Conservation (phyloP, 2,329 filamentous ascomycete genomes). For the Pestalotiopsis sp. region DNA sequence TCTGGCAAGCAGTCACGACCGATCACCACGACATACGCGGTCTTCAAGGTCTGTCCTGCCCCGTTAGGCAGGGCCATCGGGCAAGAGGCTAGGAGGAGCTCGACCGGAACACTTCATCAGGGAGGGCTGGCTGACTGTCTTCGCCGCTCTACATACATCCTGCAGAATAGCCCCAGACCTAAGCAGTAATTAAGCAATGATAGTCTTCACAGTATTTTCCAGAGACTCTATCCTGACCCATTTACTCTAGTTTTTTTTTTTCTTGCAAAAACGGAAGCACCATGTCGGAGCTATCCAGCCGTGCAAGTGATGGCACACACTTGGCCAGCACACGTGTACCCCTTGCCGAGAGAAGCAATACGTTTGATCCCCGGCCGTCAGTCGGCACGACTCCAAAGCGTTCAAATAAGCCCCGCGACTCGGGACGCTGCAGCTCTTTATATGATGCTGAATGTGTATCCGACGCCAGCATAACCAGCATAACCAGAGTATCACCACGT, state of each 20-base stretch:
- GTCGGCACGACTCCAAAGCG: conserved; percentile 35
- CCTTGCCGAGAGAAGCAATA: conserved; percentile 20
- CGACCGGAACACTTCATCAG: not conserved
- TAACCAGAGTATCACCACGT: conserved; percentile 5
- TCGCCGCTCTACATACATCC: not conserved
- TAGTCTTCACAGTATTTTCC: not conserved
- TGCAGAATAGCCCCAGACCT: not conserved
- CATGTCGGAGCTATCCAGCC: not conserved
- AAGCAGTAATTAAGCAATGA: not conserved
- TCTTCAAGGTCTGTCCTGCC: not conserved
- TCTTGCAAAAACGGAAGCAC: not conserved
- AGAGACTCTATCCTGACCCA: not conserved
- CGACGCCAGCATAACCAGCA: conserved; percentile 15
- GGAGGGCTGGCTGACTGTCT: not conserved
- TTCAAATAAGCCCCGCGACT: conserved; percentile 36
- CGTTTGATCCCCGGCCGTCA: conserved; percentile 12
- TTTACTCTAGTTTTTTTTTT: not conserved
- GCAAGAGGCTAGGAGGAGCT: not conserved
- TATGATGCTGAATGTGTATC: conserved; percentile 40
- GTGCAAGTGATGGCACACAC: not conserved
- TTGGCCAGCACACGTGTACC: not conserved
- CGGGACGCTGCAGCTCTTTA: conserved; percentile 38
- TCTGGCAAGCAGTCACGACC: not conserved
- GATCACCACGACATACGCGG: not conserved
- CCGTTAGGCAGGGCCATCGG: not conserved